These are phyloP conservation scores for Oidiodendron maius DNA, from an alignment of 495 filamentous ascomycete genomes.

Conservation along the genomic window DNA sequence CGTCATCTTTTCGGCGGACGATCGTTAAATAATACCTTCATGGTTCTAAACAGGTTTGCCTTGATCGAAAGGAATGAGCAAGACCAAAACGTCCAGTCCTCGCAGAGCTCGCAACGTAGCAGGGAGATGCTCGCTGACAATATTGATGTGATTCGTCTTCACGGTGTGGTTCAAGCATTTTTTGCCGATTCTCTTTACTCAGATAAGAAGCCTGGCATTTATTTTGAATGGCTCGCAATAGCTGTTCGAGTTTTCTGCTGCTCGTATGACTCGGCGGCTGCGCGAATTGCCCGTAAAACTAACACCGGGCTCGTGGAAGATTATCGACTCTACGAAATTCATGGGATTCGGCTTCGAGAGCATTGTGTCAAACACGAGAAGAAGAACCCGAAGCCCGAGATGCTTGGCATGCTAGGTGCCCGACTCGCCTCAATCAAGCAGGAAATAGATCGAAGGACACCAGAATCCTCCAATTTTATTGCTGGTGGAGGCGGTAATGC, in stretches of 20 bases:
- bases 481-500: slow-evolving; percentile 36
- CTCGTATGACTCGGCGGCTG: slow-evolving; percentile 56
- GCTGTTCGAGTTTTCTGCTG: slow-evolving; percentile 54
- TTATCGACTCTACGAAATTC: slow-evolving; percentile 64
- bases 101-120: slow-evolving; percentile 39
- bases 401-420: slow-evolving; percentile 39
- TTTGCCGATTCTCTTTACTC: slow-evolving; percentile 63
- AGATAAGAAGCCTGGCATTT: slow-evolving; percentile 33
- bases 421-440: slow-evolving; percentile 46
- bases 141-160: slow-evolving; percentile 68
- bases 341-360: slow-evolving; percentile 51
- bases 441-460: slow-evolving; percentile 52
- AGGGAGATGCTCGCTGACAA: slow-evolving; percentile 46
- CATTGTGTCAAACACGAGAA: slow-evolving; percentile 35
- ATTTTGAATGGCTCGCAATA: slow-evolving; percentile 58
- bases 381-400: slow-evolving; percentile 28
- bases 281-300: slow-evolving; percentile 45
- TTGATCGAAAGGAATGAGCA: slow-evolving; percentile 61
- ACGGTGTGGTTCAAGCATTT: slow-evolving; percentile 75
- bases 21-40: slow-evolving; percentile 59
- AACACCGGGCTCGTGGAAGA: slow-evolving; percentile 62
- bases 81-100: slow-evolving; percentile 38
- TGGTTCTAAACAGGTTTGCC: slow-evolving; percentile 61
- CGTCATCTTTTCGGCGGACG: slow-evolving; percentile 39
- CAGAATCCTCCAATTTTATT: slow-evolving; percentile 42